Evolutionary conservation across 192 early-diverging fungal species (phyloP), one percentile per base, ranked within the genome.

Genomic region (Umbelopsis sp.): DNA sequence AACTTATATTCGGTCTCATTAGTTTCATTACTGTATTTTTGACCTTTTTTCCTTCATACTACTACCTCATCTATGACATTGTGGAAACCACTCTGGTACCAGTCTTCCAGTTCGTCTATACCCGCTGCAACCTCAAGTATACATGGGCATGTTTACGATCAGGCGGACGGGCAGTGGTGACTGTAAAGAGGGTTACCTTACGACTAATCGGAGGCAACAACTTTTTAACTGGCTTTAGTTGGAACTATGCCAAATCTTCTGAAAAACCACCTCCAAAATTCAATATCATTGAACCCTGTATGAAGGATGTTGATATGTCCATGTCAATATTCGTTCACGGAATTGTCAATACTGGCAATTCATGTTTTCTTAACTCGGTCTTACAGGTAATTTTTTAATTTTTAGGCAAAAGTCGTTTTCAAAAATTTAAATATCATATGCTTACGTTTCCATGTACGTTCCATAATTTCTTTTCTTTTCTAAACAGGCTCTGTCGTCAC

Each of bases 311-410:
- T 33, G 55, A 61, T 35, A 61, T 27, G 30, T 7, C 10, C 12
- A 16, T 61, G 27, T 61, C 55, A 13, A 15, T 61, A 35, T 61
- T 27, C 44, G 61, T 91, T 49, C 81, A 83, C 70, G 95, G 95
- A 2, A 84, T 97, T 50, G 84, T 91, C 64, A 97, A 97, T 66
- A 88, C 90, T 18, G 95, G 95, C 61, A 97, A 97, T 74, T 92
- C 94, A 58, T 97, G 95, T 78, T 97, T 95, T 71, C 86, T 97
- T 74, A 97, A 97, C 81, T 92, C 91, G n/a, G 92, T 94, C 5
- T 68, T 97, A 23, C 95, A 97, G 87, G 95, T 86, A 78, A 66
- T 61, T 18, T 58, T 58, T 13, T 35, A 10, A 4, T 50, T 50
- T 52, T 52, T 1, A 41, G 5, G 37, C 37, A 41, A 41, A 37